These are phyloP conservation scores for Westerdykella sp. DNA, from an alignment of 2,329 filamentous ascomycete genomes.

Conservation along the genomic window DNA sequence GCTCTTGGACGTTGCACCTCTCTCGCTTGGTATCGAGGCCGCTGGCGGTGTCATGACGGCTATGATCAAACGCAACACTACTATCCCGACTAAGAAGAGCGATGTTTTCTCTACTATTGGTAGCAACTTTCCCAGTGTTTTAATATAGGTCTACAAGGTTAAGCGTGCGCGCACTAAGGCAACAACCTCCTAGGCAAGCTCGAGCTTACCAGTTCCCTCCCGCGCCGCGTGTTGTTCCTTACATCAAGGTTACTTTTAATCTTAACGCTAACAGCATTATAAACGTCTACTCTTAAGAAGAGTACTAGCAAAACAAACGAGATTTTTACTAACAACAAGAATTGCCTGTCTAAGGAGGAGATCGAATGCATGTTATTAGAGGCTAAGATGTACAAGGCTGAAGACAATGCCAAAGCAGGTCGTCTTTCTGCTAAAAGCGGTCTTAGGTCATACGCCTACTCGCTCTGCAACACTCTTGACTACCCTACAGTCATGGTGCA, in stretches of 20 bases:
- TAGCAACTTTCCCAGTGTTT: constrained; percentile 98
- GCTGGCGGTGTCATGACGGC: constrained; percentile 99
- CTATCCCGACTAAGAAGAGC: constrained; percentile 98
- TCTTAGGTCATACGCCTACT: constrained; percentile 97
- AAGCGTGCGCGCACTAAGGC: constrained; percentile 97
- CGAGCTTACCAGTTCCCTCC: constrained; percentile 94
- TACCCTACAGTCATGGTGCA: constrained; percentile 62
- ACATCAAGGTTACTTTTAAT: constrained; percentile 99
- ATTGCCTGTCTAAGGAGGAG: constrained; percentile 98
- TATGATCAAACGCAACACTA: constrained; percentile 98
- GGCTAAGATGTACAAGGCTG: constrained; percentile 99
- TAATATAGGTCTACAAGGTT: constrained; percentile 99
- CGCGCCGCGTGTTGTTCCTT: constrained; percentile 92
- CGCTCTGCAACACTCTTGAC: constrained; percentile 79
- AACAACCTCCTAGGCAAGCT: constrained; percentile 99
- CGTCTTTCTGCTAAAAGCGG: constrained; percentile 98
- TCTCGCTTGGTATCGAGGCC: constrained; percentile 98
- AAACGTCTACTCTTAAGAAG: constrained; percentile 99
- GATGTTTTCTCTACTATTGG: constrained; percentile 99
- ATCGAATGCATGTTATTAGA: constrained; percentile 99
- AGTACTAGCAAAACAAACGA: constrained; percentile 99
- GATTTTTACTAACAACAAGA: constrained; percentile 99
- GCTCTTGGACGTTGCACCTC: constrained; percentile 88
- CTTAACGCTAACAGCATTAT: constrained; percentile 99
- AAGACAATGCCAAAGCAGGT: constrained; percentile 87